phyloP scores from a whole-genome alignment of 2,329 filamentous ascomycete species.

The Pseudogymnoascus sp. region DNA sequence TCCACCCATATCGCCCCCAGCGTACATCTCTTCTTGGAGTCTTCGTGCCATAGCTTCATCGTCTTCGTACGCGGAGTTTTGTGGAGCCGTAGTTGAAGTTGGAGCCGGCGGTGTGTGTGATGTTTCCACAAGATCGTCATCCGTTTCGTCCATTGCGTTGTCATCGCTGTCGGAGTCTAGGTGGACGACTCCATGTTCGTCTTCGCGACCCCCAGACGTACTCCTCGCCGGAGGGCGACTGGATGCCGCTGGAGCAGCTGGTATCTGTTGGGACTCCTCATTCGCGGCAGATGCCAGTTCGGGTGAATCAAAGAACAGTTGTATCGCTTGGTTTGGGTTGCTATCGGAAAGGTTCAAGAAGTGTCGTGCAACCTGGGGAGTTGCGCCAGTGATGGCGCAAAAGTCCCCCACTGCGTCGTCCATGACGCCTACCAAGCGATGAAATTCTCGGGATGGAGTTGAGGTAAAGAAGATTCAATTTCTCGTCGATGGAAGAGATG shows the following conservation, averaged over 20 bases:
- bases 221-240: slow-evolving; percentile 15
- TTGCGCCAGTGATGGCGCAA: slow-evolving; percentile 69
- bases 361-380: slow-evolving; percentile 63
- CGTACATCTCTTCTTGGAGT: slow-evolving; percentile 86
- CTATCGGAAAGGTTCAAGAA: slow-evolving; percentile 80
- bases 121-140: slow-evolving; percentile 28
- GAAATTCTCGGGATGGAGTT: neutral
- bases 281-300: slow-evolving; percentile 44
- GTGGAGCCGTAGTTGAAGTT: slow-evolving; percentile 28
- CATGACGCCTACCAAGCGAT: slow-evolving; percentile 37
- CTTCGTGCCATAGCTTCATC: slow-evolving; percentile 89
- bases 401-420: slow-evolving; percentile 68
- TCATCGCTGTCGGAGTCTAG: slow-evolving; percentile 69
- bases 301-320: slow-evolving; percentile 83
- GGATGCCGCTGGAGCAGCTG: slow-evolving; percentile 24
- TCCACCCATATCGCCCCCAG: slow-evolving; percentile 36
- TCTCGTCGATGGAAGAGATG: neutral
- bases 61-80: slow-evolving; percentile 52
- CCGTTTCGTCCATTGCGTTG: slow-evolving; percentile 36
- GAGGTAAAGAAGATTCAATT: neutral
- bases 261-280: slow-evolving; percentile 18
- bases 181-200: slow-evolving; percentile 55
- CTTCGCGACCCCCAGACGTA: slow-evolving; percentile 36
- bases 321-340: slow-evolving; percentile 76
- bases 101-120: slow-evolving; percentile 14